Evolutionary conservation across 495 filamentous ascomycete genomes (phyloP), one percentile per base, ranked within the genome.

Genomic region (Clohesyomyces aquaticus): DNA sequence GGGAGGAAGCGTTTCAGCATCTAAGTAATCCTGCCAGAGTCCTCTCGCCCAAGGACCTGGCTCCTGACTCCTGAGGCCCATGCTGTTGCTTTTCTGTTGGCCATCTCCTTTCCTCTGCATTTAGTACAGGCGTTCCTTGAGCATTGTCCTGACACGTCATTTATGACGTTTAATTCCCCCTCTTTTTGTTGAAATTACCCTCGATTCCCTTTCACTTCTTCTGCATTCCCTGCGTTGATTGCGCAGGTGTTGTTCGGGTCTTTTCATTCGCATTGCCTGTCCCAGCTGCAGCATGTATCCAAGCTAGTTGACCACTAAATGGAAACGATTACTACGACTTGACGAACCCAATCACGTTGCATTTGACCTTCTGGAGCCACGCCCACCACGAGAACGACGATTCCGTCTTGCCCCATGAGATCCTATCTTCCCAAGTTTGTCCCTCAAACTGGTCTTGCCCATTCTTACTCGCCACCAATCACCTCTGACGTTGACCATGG

Each of bases 1-100:
- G 91, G 88, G 26, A 79, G 77, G 54, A 84, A 83, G 71, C 63
- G 66, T 46, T 91, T 88, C 74, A 75, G 77, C 38, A 67, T 88
- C 35, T 74, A 63, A 55, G 46, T 18, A 26, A 29, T 52, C 62
- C 53, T 61, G 41, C 56, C n/a, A n/a, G n/a, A n/a, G n/a, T n/a
- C n/a, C n/a, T n/a, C n/a, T 66, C 62, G 62, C 62, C 62, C 55
- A 53, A 55, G 35, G 29, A 35, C 4, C 28, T 29, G 42, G 63
- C 56, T 42, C 56, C 49, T 66, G 55, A 38, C 32, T 38, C 32
- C 32, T 38, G n/a, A n/a, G n/a, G n/a, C n/a, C n/a, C n/a, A n/a
- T 48, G 26, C 41, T 43, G 21, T 43, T 54, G 50, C 49, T 61
- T 56, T 61, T 49, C 45, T 50, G 42, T 43, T 54, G 29, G 46